Evolutionary conservation across 75 land plant species (phyloP), one percentile per base, ranked within the genome.

Genomic region (Chamaecyparis obtusa): DNA sequence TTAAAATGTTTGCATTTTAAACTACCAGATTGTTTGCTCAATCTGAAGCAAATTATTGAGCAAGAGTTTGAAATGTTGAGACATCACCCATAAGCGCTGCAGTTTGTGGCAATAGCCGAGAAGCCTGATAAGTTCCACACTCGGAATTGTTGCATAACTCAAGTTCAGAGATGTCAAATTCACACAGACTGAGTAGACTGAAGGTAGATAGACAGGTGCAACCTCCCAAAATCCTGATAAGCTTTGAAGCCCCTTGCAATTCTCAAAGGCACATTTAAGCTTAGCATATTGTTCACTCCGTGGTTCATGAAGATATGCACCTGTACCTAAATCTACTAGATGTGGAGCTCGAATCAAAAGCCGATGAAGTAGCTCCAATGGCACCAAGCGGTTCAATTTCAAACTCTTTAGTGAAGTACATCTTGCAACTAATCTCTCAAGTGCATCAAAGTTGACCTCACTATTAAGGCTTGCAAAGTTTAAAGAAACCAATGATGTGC

Each of bases 161-260:
- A 98, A 87, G 87, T 98, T 95, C 85, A 98, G 90, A 27, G 91
- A 90, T 15, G 93, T 94, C 1, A 98, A 84, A 84, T 93, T 82
- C 49, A 89, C 41, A 87, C 95, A 95, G 33, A 92, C 87, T 3
- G 98, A 85, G 57, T 90, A 92, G 60, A 98, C 17, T 9, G 92
- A 80, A 43, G 93, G 91, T 49, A 95, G 89, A 77, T 89, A 94
- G 27, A 90, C 85, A 15, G 97, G 96, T 8, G 83, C 88, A 1
- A 91, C 92, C 69, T 93, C 96, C 97, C 98, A 96, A 86, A 95
- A 90, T 11, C 96, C 98, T 35, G 99, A 98, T n/a, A 98, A 85
- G 75, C 91, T 87, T 60, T 89, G 92, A 19, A 98, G 91, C 30
- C 88, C 84, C 87, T 88, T 91, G 57, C 93, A 95, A 32, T 86